These are phyloP conservation scores for Isabelozyma heimii DNA, from an alignment of 805 yeast genomes.

Conservation along the genomic window DNA sequence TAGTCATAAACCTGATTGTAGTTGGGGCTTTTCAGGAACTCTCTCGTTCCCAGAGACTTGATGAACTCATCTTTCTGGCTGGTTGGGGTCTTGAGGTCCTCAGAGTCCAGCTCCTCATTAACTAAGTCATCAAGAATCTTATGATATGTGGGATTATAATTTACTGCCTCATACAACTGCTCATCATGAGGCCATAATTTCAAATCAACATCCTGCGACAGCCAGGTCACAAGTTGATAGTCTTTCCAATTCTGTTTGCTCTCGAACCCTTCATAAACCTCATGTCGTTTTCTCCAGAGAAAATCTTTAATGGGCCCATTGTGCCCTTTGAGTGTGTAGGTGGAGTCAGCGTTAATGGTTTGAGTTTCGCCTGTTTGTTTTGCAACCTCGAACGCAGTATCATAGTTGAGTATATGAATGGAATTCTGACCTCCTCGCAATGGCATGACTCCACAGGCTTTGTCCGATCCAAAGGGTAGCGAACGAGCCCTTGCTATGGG, in stretches of 20 bases:
- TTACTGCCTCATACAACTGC: conserved; percentile 33
- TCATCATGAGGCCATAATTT: conserved; percentile 69
- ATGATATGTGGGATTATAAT: conserved; percentile 35
- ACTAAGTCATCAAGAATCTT: conserved; percentile 16
- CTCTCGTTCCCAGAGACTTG: conserved; percentile 2
- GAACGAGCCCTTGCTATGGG: conserved; percentile 89
- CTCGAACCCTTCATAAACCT: conserved; percentile 42
- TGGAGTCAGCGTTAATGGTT: conserved; percentile 35
- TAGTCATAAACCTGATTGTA: conserved; percentile 16
- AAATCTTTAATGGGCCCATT: conserved; percentile 83
- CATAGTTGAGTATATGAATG: conserved; percentile 53
- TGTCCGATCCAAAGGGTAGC: conserved; percentile 76
- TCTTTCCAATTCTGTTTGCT: conserved; percentile 66
- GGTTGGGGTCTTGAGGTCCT: conserved; percentile 1
- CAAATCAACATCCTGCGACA: conserved; percentile 75
- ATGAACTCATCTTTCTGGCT: not conserved
- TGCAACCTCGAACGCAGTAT: conserved; percentile 29
- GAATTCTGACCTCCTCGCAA: conserved; percentile 78
- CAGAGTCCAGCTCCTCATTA: conserved; percentile 11
- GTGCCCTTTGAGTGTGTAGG: conserved; percentile 73
- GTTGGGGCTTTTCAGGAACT: not conserved
- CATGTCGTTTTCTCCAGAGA: conserved; percentile 67
- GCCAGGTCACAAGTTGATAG: conserved; percentile 92
- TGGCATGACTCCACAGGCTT: conserved; percentile 86
- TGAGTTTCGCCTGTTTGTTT: conserved; percentile 23